Conservation (phyloP, 179 eudicot species). For the Silene coronaria region DNA sequence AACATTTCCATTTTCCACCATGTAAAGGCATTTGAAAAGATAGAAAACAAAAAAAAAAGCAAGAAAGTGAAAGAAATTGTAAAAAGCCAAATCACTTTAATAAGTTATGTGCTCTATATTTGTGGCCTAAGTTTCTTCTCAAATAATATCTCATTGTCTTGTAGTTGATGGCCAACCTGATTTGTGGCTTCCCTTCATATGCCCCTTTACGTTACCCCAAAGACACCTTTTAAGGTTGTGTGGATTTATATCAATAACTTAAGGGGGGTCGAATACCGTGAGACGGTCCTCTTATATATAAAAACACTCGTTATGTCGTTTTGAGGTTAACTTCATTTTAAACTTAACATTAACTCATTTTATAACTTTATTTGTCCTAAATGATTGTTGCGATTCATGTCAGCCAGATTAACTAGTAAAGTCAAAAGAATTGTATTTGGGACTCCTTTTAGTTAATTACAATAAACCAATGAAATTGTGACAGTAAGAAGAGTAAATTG, state of each 20-base stretch:
- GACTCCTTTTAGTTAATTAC: no score
- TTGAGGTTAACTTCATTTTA: no score
- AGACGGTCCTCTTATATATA: no score
- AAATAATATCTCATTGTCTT: slow-evolving; percentile 16
- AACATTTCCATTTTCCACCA: slow-evolving; percentile 10
- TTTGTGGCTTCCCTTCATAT: neutral
- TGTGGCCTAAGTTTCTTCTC: neutral
- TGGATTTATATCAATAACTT: neutral
- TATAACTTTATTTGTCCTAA: no score
- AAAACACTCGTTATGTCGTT: no score
- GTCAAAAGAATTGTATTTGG: no score
- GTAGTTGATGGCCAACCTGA: slow-evolving; percentile 7
- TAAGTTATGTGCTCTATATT: slow-evolving; percentile 2
- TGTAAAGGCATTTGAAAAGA: slow-evolving; percentile 1
- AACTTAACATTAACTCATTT: no score
- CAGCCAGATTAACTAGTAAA: neutral
- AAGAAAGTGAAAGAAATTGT: slow-evolving; percentile 3
- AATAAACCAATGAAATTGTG: neutral
- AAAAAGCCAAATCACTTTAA: slow-evolving; percentile 13
- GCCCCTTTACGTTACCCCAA: slow-evolving; percentile 2
- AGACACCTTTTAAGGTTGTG: neutral
- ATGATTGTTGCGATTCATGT: no score
- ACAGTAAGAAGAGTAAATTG: neutral
- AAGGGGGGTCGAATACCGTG: no score
- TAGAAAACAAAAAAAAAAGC: neutral